Base-by-base conservation (phyloP, 1,139 yeast genomes). In the Kodamaea alishanica region DNA sequence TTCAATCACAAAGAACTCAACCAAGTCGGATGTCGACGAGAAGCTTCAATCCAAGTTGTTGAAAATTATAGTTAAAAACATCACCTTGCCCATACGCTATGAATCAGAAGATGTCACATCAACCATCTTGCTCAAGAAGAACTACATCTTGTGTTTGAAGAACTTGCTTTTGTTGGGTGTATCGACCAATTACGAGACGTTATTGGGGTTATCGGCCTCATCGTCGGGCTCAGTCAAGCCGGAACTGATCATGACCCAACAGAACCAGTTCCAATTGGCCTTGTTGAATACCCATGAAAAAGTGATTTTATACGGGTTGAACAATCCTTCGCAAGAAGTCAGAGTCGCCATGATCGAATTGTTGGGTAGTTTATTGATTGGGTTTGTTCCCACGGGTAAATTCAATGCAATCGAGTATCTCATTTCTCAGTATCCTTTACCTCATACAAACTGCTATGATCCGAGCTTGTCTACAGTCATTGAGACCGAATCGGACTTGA, bases 161-260 rank as follows among this genome's bases (percentile, higher is more conserved):
- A 66, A 65, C 41, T 40, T 70, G 6, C 52, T 68, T 11, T 41
- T 67, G 1, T 55, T 71, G 32, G 52, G 65, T 6, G 58, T 64
- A 2, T 54, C 68, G 5, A 50, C 74, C 6, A 61, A 67, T 46
- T 70, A 71, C 46, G 75, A 70, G 46, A 53, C 54, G 32, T 53
- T 70, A 29, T 51, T 69, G 38, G 61, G 68, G 1, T 46, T 57
- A 8, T 67, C 73, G 4, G 43, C 55, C 4, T 61, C 74, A 2
- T 60, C 73, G 0, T 58, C 70, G 5, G 48, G 63, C 6, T 57
- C 70, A 0, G 58, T 68, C 1, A 70, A 69, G 38, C 75, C 77
- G 0, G 76, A 71, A 37, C 49, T 66, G 0, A 58, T 71, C 26
- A 69, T 70, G 75, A 39, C 56, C 7, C 71, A 61, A 35, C 76